Conservation (phyloP, 805 yeast genomes). For the Pichia cabralensis region DNA sequence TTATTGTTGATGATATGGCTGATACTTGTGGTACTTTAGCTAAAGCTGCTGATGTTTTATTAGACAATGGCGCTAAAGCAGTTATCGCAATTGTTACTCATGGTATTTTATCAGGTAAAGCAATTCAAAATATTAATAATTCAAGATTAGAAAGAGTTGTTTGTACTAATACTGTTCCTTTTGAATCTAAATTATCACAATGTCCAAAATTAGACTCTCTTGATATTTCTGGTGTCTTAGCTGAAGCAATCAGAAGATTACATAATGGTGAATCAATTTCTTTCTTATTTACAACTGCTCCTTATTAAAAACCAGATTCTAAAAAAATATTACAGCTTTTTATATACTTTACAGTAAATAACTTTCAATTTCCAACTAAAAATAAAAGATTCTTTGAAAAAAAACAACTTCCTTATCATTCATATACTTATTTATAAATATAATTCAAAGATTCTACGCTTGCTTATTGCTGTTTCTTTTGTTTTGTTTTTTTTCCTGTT, state of each 20-base stretch:
- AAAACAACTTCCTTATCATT: too few relatives aligned
- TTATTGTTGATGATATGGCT: conserved; percentile 83
- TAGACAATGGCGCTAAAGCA: conserved; percentile 57
- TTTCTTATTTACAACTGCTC: conserved; percentile 64
- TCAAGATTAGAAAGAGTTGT: conserved; percentile 60
- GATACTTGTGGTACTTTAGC: conserved; percentile 83
- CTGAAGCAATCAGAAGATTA: conserved; percentile 75
- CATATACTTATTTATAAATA: too few relatives aligned
- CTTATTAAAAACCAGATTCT: too few relatives aligned
- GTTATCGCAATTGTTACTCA: conserved; percentile 80
- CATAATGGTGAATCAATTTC: conserved; percentile 84
- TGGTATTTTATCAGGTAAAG: conserved; percentile 69
- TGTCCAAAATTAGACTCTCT: conserved; percentile 60
- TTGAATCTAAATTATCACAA: conserved; percentile 46
- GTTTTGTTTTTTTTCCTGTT: too few relatives aligned
- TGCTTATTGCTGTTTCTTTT: too few relatives aligned
- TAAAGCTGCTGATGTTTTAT: conserved; percentile 68
- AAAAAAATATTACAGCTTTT: too few relatives aligned
- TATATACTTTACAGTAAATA: too few relatives aligned
- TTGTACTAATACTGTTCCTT: conserved; percentile 75
- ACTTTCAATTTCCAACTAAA: too few relatives aligned
- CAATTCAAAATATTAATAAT: conserved; percentile 58
- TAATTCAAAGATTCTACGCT: too few relatives aligned
- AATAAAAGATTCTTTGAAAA: too few relatives aligned
- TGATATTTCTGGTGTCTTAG: conserved; percentile 65